Conservation (phyloP, 768 basidiomycete genomes). For the Hydnum rufescens region DNA sequence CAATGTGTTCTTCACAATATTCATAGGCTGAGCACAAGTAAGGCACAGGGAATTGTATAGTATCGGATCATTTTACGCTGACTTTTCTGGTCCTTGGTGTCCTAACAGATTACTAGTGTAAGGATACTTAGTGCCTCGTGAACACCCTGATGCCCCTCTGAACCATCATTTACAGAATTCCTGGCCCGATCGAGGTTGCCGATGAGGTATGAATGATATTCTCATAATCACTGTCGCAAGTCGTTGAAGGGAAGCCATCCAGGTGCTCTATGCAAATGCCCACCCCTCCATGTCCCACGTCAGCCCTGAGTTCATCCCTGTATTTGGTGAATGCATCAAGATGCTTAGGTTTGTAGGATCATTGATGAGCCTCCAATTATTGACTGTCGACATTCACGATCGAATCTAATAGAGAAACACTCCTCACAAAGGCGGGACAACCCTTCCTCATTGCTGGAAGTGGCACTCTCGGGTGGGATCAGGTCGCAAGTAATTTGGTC, state of each 20-base stretch:
- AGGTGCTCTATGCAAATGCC: conserved; percentile 87
- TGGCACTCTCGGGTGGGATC: conserved; percentile 95
- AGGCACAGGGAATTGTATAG: not conserved
- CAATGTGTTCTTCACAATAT: not conserved
- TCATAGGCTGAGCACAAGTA: not conserved
- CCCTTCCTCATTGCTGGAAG: conserved; percentile 88
- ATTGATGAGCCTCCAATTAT: conserved; percentile 2
- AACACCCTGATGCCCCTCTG: not conserved
- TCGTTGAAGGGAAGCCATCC: conserved; percentile 3
- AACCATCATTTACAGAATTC: conserved; percentile 15
- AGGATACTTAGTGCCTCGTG: not conserved
- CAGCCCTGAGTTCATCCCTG: conserved; percentile 67
- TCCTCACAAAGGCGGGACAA: conserved; percentile 62
- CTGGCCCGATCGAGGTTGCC: conserved; percentile 38
- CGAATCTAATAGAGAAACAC: conserved; percentile 38
- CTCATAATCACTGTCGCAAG: not conserved
- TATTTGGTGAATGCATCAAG: conserved; percentile 76
- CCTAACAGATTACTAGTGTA: not conserved
- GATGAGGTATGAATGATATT: conserved; percentile 31
- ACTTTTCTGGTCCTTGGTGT: not conserved
- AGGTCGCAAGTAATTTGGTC: conserved; percentile 84
- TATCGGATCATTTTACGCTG: not conserved
- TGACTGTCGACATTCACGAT: not conserved
- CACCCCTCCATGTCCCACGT: conserved; percentile 80
- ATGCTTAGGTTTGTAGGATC: conserved; percentile 39